A percentile compares a stretch with the other conserved stretches of the same genome.
Evolutionary conservation across 208 protist species (phyloP).

Genomic region (Balamuthia mandrillaris): DNA sequence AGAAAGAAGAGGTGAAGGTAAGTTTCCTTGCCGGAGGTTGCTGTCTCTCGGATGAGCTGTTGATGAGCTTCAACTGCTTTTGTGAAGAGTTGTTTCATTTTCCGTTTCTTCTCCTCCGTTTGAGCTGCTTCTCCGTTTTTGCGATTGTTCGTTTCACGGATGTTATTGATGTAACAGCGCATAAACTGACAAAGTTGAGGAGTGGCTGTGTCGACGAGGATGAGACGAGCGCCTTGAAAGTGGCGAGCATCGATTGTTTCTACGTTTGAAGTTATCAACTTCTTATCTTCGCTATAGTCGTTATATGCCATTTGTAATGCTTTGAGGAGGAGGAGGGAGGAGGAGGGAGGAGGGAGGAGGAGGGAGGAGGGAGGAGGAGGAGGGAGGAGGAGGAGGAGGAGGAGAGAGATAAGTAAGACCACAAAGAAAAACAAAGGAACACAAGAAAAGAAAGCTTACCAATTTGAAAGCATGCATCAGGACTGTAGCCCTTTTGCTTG

Average conservation of each 20-base stretch:
- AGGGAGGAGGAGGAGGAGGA: too few relatives aligned
- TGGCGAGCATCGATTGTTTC: not conserved
- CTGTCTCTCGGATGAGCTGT: not conserved
- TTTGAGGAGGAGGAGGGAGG: too few relatives aligned
- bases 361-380: too few relatives aligned
- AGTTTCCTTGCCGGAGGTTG: not conserved
- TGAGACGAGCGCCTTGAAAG: not conserved
- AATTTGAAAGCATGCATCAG: not conserved
- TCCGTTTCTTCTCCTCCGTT: not conserved
- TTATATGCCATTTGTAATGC: not conserved
- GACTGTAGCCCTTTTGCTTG: not conserved
- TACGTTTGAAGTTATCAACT: not conserved
- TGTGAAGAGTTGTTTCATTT: not conserved
- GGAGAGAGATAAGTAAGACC: not conserved
- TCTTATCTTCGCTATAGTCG: not conserved
- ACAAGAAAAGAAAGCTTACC: not conserved
- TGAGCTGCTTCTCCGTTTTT: not conserved
- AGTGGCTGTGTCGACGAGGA: not conserved
- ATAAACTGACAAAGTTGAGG: not conserved
- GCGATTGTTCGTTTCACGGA: not conserved
- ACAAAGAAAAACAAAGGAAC: not conserved
- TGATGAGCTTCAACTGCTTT: not conserved
- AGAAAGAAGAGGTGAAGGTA: slow-evolving; percentile 3
- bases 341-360: too few relatives aligned
- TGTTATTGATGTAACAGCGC: not conserved